phyloP scores from a whole-genome alignment of 75 land plant genomes.

The Selaginella moellendorffii region DNA sequence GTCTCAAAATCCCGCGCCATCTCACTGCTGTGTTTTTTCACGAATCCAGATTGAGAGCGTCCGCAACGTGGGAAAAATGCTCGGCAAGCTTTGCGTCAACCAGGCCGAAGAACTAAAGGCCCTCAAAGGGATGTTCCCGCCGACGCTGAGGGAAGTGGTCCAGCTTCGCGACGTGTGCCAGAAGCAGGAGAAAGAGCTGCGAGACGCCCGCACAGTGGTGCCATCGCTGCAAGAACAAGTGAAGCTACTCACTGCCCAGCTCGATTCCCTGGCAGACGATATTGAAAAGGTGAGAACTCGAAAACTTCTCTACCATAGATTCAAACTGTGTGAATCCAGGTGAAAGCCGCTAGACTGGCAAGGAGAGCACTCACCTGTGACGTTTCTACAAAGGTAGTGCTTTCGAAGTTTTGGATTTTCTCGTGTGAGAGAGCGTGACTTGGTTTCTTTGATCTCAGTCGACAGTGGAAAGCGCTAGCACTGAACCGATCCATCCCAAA shows the following conservation, averaged over 20 bases:
- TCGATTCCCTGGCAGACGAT: not conserved
- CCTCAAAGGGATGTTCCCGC: not conserved
- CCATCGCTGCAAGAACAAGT: not conserved
- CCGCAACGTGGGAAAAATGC: not conserved
- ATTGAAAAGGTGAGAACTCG: not conserved
- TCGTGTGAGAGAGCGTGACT: no score
- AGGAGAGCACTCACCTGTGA: no score
- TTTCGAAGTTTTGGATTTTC: no score
- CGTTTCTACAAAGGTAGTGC: no score
- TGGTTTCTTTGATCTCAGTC: no score
- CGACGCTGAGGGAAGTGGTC: not conserved
- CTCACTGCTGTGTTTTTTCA: no score
- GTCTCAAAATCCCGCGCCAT: no score
- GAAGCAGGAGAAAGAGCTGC: not conserved
- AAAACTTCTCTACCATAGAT: no score
- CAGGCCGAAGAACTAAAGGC: not conserved
- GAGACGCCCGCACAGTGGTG: not conserved
- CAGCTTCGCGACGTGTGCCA: not conserved
- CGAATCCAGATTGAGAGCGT: not conserved
- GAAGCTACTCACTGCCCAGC: not conserved
- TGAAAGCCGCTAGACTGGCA: no score
- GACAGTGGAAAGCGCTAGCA: no score
- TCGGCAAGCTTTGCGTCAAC: not conserved
- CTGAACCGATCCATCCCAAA: no score
- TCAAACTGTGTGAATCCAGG: no score